Evolutionary conservation across 1,139 yeast species (phyloP).

Genomic region (Blastobotrys illinoisensis): DNA sequence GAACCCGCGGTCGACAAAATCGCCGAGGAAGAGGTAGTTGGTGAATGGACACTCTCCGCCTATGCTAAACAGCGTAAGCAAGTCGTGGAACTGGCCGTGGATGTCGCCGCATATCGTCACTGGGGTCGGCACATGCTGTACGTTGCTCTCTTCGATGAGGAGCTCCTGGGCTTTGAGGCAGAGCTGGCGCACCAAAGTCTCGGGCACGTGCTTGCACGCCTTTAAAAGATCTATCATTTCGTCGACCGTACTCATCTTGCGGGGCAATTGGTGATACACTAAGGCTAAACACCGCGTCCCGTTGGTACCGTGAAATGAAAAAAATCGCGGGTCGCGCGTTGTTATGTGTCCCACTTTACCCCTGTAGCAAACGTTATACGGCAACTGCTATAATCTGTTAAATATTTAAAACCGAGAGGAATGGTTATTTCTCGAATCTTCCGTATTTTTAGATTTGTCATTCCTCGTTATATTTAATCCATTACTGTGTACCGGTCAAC

Average conservation of each 20-base stretch:
- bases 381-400: background rate
- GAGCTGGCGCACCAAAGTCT: conserved; percentile 69
- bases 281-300: background rate
- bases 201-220: conserved; percentile 77
- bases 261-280: background rate
- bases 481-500: no score
- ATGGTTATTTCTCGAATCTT: no score
- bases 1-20: conserved; percentile 91
- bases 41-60: conserved; percentile 86
- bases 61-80: conserved; percentile 70
- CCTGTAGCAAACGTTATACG: no score
- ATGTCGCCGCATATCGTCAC: conserved; percentile 97
- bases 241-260: conserved; percentile 27
- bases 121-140: conserved; percentile 92
- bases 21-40: conserved; percentile 72
- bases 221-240: conserved; percentile 50
- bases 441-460: no score
- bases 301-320: background rate
- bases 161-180: conserved; percentile 89
- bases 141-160: conserved; percentile 83
- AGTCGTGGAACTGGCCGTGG: conserved; percentile 94
- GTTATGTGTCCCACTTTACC: background rate
- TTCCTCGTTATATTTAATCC: no score
- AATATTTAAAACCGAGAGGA: no score
- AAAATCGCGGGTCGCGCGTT: conserved; percentile 1